phyloP scores from a whole-genome alignment of 2,329 filamentous ascomycete species.

The Aspergillus sp. region DNA sequence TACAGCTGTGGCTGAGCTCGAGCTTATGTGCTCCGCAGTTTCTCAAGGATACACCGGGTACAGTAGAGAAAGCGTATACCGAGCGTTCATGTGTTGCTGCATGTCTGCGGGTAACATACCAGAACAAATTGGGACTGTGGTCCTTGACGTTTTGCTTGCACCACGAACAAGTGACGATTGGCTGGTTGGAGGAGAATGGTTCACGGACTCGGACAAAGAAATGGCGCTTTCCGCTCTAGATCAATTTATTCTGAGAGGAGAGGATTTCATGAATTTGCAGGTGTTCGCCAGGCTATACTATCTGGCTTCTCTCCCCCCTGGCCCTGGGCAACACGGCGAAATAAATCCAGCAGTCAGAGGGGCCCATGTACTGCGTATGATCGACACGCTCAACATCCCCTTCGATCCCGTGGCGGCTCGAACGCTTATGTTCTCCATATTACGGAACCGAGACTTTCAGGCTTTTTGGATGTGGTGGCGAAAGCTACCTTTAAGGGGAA shows the following conservation, averaged over 20 bases:
- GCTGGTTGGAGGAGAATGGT: slow-evolving; percentile 10
- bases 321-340: slow-evolving; percentile 38
- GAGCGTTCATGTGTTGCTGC: slow-evolving; percentile 36
- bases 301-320: slow-evolving; percentile 28
- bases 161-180: slow-evolving; percentile 16
- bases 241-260: slow-evolving; percentile 42
- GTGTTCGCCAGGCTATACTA: slow-evolving; percentile 49
- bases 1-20: slow-evolving; percentile 34
- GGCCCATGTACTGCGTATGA: slow-evolving; percentile 27
- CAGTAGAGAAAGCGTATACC: slow-evolving; percentile 32
- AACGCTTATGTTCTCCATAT: slow-evolving; percentile 32
- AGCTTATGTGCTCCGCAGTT: slow-evolving; percentile 40
- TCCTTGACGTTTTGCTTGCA: slow-evolving; percentile 40
- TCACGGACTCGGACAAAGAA: slow-evolving; percentile 30
- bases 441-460: slow-evolving; percentile 51
- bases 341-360: background rate
- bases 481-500: slow-evolving; percentile 52
- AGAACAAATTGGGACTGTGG: slow-evolving; percentile 32
- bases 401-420: slow-evolving; percentile 31
- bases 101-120: slow-evolving; percentile 35
- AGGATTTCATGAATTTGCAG: slow-evolving; percentile 44
- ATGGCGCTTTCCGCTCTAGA: slow-evolving; percentile 44
- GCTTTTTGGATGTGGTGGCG: slow-evolving; percentile 64
- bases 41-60: slow-evolving; percentile 41
- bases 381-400: slow-evolving; percentile 27